These are phyloP conservation scores for Podila minutissima DNA, from an alignment of 192 early-diverging fungal genomes.

Conservation along the genomic window DNA sequence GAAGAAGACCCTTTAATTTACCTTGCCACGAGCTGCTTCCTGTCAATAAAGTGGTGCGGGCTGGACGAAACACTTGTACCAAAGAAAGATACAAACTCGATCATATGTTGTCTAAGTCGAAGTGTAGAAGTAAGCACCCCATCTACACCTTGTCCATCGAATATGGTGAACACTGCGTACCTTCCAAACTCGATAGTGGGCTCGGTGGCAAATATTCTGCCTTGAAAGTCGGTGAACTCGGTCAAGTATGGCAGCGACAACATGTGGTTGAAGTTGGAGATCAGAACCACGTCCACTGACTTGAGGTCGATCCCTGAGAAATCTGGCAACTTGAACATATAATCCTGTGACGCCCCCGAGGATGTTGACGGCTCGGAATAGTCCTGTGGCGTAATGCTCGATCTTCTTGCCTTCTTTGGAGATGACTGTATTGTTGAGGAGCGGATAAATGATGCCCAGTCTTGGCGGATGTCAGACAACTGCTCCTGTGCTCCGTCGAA, in stretches of 20 bases:
- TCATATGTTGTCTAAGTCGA: conserved; percentile 62
- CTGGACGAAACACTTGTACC: conserved; percentile 48
- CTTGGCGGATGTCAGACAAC: conserved; percentile 31
- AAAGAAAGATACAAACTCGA: conserved; percentile 67
- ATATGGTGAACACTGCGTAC: conserved; percentile 30
- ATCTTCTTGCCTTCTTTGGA: conserved; percentile 16
- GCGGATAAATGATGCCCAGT: conserved; percentile 46
- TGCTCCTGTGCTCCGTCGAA: neutral
- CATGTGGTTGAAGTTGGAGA: conserved; percentile 81
- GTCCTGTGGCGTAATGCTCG: neutral
- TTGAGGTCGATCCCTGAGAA: conserved; percentile 70
- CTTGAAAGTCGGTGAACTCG: conserved; percentile 82
- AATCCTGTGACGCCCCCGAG: conserved; percentile 15
- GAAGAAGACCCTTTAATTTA: neutral
- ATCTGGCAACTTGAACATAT: conserved; percentile 55
- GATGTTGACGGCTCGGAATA: neutral
- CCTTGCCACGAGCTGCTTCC: conserved; percentile 28
- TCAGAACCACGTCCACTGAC: conserved; percentile 77
- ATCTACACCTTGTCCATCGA: neutral
- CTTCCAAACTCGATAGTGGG: conserved; percentile 81
- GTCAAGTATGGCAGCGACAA: conserved; percentile 84
- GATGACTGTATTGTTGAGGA: conserved; percentile 14
- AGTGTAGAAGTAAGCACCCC: neutral
- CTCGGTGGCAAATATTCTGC: conserved; percentile 82
- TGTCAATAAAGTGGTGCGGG: conserved; percentile 32